Conservation (phyloP, 345 rosid species). For the Trapa bicornis region DNA sequence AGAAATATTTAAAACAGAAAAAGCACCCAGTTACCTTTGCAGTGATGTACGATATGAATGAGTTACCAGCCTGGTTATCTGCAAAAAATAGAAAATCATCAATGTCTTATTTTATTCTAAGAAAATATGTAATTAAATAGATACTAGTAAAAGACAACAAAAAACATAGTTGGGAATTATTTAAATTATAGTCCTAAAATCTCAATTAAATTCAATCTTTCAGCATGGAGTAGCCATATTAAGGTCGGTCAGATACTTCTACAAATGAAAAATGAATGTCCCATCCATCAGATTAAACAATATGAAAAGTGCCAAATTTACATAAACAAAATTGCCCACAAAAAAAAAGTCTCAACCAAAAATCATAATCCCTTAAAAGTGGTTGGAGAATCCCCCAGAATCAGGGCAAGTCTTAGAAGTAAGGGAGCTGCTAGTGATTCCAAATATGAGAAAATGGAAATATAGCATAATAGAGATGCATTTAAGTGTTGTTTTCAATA, state of each 20-base stretch:
- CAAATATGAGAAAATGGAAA: too few relatives aligned
- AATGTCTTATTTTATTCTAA: not conserved
- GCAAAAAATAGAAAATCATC: conserved; percentile 11
- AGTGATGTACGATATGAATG: conserved; percentile 56
- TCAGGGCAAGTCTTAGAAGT: too few relatives aligned
- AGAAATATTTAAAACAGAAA: not conserved
- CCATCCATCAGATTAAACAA: not conserved
- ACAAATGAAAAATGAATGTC: not conserved
- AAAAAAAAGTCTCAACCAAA: not conserved
- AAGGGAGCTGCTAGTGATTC: too few relatives aligned
- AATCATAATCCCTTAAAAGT: not conserved
- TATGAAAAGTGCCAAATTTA: not conserved
- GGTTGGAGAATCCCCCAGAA: too few relatives aligned
- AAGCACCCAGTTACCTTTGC: conserved; percentile 50
- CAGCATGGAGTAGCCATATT: not conserved
- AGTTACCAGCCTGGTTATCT: conserved; percentile 70
- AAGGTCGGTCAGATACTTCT: not conserved
- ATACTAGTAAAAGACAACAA: not conserved
- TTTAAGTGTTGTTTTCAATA: too few relatives aligned
- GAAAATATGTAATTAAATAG: not conserved
- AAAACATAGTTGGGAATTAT: not conserved
- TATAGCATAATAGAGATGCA: too few relatives aligned
- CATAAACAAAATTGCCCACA: not conserved
- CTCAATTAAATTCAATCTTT: not conserved
- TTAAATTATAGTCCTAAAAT: not conserved